Percentiles rank a stretch among this genome's conserved stretches.
Conservation (phyloP, 441 rosid genomes). For the Mallotus repandus region DNA sequence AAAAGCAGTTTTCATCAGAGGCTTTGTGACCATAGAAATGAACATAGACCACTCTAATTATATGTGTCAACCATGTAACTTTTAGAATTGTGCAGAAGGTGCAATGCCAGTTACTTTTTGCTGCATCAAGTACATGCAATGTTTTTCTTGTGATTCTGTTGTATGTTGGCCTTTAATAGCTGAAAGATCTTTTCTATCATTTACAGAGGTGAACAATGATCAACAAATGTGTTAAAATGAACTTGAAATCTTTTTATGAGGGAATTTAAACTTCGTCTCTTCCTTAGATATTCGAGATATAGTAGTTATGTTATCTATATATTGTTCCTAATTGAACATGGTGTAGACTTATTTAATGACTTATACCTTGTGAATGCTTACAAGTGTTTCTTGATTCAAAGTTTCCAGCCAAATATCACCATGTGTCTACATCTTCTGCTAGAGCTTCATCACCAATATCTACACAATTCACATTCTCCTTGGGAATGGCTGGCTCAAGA, state of each 20-base stretch:
- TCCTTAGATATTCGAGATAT: neutral
- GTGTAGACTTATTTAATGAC: constrained; percentile 8
- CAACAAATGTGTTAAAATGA: neutral
- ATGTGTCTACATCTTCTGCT: constrained; percentile 24
- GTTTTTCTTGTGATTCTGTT: neutral
- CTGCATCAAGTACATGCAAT: neutral
- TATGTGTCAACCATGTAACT: neutral
- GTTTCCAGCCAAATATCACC: constrained; percentile 37
- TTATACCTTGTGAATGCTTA: constrained; percentile 16
- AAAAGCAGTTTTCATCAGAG: too few species aligned
- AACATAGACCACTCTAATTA: neutral
- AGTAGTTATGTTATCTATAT: neutral
- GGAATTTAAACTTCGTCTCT: neutral
- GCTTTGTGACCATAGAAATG: too few species aligned
- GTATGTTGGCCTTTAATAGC: neutral
- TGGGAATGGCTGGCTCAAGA: constrained; percentile 27
- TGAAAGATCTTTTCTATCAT: neutral
- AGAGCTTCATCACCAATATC: constrained; percentile 30
- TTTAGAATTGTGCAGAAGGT: neutral
- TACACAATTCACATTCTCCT: constrained; percentile 20
- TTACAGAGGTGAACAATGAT: neutral
- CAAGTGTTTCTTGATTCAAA: constrained; percentile 26
- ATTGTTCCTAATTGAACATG: neutral
- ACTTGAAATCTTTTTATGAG: neutral
- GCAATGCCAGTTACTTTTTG: neutral